These are phyloP conservation scores for Mycosarcoma mackinlayi DNA, from an alignment of 1,284 basidiomycete species.

Conservation along the genomic window DNA sequence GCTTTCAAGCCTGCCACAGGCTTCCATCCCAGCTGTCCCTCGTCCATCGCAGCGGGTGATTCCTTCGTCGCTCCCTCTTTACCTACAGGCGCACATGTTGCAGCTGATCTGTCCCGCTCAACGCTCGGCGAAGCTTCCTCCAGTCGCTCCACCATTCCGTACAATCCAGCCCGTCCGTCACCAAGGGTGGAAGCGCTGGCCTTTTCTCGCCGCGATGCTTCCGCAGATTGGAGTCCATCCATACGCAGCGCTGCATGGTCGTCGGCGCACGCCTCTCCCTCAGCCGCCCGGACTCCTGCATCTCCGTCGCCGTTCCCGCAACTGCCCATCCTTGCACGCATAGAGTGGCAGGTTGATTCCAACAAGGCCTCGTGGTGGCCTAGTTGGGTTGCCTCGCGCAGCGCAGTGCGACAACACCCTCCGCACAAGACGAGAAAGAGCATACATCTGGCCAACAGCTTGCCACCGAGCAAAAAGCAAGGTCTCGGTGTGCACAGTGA, in stretches of 20 bases:
- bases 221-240: slow-evolving; percentile 34
- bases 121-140: slow-evolving; percentile 19
- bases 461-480: slow-evolving; percentile 4
- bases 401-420: not conserved
- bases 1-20: slow-evolving; percentile 5
- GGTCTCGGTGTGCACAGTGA: not conserved
- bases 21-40: slow-evolving; percentile 25
- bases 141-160: slow-evolving; percentile 22
- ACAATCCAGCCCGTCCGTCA: slow-evolving; percentile 26
- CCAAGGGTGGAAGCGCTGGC: slow-evolving; percentile 19
- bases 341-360: slow-evolving; percentile 65
- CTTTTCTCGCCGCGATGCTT: slow-evolving; percentile 17
- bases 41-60: slow-evolving; percentile 8
- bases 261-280: slow-evolving; percentile 15
- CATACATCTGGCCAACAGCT: slow-evolving; percentile 19
- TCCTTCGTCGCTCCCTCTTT: slow-evolving; percentile 14
- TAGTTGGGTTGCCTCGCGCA: slow-evolving; percentile 28
- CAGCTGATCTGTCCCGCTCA: slow-evolving; percentile 24
- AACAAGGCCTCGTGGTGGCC: slow-evolving; percentile 62
- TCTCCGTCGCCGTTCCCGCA: slow-evolving; percentile 17
- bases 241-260: slow-evolving; percentile 29
- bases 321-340: slow-evolving; percentile 61
- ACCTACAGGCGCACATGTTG: slow-evolving; percentile 6
- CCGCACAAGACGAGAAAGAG: slow-evolving; percentile 15
- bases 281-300: slow-evolving; percentile 3